These are phyloP conservation scores for Thermochaetoides thermophila DNA, from an alignment of 495 filamentous ascomycete species.

Conservation along the genomic window DNA sequence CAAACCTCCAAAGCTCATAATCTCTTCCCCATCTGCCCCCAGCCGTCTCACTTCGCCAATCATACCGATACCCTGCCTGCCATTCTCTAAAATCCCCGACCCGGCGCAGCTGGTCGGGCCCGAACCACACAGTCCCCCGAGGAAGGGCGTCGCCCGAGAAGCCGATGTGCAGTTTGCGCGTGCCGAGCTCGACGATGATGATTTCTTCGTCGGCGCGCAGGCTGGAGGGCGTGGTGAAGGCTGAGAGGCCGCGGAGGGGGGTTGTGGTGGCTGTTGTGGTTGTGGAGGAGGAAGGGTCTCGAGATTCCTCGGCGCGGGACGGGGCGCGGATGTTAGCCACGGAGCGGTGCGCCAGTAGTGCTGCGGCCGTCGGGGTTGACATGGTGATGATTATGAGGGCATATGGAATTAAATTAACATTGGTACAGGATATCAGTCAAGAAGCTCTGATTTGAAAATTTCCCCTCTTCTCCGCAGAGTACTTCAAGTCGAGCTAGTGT, in stretches of 20 bases:
- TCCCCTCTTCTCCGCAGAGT: no score
- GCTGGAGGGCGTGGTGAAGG: slow-evolving; percentile 58
- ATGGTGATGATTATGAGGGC: no score
- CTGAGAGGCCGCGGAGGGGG: slow-evolving; percentile 41
- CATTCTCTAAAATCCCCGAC: slow-evolving; percentile 70
- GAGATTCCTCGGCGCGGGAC: slow-evolving; percentile 2
- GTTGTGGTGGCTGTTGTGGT: slow-evolving; percentile 37
- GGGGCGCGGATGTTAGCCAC: slow-evolving; percentile 37
- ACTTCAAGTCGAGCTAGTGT: no score
- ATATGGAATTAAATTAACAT: no score
- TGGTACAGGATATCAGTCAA: no score
- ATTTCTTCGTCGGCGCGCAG: slow-evolving; percentile 73
- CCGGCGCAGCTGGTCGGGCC: slow-evolving; percentile 55
- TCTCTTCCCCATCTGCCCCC: slow-evolving; percentile 49
- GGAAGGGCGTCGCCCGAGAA: slow-evolving; percentile 71
- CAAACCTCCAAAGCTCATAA: slow-evolving; percentile 70
- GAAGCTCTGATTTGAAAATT: no score
- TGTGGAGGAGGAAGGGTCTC: slow-evolving; percentile 6
- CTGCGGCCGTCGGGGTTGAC: no score
- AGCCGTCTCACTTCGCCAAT: slow-evolving; percentile 27
- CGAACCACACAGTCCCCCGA: slow-evolving; percentile 54
- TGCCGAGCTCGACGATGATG: slow-evolving; percentile 69
- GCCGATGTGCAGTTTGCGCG: slow-evolving; percentile 64
- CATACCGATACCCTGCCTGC: slow-evolving; percentile 37
- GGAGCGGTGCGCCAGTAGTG: slow-evolving; percentile 30